Evolutionary conservation across 2,329 filamentous ascomycete species (phyloP), one percentile per base, ranked within the genome.

Genomic region (Biscogniauxia mediterranea): DNA sequence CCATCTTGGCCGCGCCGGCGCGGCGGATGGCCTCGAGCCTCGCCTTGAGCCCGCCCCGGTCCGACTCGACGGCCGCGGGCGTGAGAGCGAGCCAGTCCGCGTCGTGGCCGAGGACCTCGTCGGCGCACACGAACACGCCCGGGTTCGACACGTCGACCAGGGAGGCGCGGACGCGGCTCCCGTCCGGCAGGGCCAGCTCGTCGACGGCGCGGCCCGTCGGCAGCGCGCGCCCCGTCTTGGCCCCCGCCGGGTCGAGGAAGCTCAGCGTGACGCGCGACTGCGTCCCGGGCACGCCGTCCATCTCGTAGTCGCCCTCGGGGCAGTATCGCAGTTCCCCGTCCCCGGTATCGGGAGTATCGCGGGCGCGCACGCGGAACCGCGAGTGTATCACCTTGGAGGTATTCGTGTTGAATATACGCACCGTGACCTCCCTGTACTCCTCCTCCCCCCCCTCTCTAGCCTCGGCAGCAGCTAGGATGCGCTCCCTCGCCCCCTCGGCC

Each of bases 81-180:
- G 64, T 69, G 6, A 70, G 6, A 70, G 54, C 15, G 57, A 57
- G 11, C 51, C 52, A 3, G 4, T 53, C 51, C 5, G 56, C 56
- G 13, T 56, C 53, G 5, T 76, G 54, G 1, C 70, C 72, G 1
- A 80, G 65, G 15, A 46, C 38, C 20, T 76, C 73, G 9, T 65
- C 66, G 11, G 69, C 71, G 3, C 66, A 63, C 1, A 80, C 71
- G 60, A 80, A 80, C 17, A 78, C 76, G 21, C 78, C 76, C 0
- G 79, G 78, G 59, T 80, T 80, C 7, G 73, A 73, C 2, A 76
- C 75, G 55, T 81, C 79, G 8, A 80, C 71, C 0, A 79, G 72
- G 3, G 75, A 76, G 0, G 75, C 76, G 42, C 71, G 63, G 9
- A 79, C 68, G 5, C 61, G 57, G 26, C 62, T 62, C 5, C 70